phyloP scores from a whole-genome alignment of 2,329 filamentous ascomycete species.

The Chrysoporthe austroafricana region DNA sequence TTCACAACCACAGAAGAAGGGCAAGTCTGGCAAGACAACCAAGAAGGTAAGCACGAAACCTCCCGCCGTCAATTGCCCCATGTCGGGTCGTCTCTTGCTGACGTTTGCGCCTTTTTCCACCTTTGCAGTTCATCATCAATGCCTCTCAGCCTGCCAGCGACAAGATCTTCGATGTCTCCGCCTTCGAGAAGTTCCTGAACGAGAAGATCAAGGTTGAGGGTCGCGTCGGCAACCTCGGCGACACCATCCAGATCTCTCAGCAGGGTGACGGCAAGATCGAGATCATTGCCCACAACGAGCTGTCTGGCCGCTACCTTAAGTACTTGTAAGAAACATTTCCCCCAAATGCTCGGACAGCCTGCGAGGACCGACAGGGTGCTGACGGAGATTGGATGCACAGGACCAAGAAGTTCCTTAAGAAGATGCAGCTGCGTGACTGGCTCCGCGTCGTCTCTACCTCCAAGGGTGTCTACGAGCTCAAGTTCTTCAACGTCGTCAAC shows the following conservation, averaged over 20 bases:
- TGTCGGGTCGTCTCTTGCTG: background rate
- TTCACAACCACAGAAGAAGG: constrained; percentile 62
- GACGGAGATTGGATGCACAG: constrained; percentile 48
- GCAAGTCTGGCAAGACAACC: constrained; percentile 73
- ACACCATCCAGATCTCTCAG: constrained; percentile 88
- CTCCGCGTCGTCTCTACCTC: constrained; percentile 97
- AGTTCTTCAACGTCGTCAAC: constrained; percentile 99
- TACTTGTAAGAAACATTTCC: constrained; percentile 77
- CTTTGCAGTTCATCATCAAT: constrained; percentile 92
- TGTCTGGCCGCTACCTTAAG: constrained; percentile 99
- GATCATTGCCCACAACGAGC: constrained; percentile 95
- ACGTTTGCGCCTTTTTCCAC: background rate
- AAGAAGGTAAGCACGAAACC: constrained; percentile 69
- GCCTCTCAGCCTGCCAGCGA: constrained; percentile 96
- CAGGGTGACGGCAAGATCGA: constrained; percentile 96
- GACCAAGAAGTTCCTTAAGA: constrained; percentile 99
- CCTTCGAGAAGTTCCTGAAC: constrained; percentile 99
- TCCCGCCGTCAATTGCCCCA: background rate
- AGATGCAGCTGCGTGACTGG: constrained; percentile 99
- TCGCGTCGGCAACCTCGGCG: constrained; percentile 96
- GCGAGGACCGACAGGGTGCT: constrained; percentile 27
- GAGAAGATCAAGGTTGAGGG: constrained; percentile 99
- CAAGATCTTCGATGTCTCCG: constrained; percentile 99
- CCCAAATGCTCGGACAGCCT: background rate
- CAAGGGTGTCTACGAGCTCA: constrained; percentile 98